Evolutionary conservation across 2,329 filamentous ascomycete species (phyloP), one percentile per base, ranked within the genome.

Genomic region (Fonsecaea pugnacius): DNA sequence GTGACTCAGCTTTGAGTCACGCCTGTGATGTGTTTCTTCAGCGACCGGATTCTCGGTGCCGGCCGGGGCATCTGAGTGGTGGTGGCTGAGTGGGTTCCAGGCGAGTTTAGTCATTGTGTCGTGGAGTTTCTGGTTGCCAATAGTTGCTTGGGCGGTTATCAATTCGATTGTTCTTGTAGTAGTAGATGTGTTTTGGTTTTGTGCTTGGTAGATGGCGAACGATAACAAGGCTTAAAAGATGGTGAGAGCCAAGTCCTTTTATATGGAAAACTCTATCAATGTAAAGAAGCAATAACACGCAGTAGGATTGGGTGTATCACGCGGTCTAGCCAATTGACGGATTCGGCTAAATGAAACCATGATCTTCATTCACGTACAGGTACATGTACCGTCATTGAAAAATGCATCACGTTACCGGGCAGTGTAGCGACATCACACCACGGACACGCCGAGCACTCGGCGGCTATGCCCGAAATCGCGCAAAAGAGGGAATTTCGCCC

Each of bases 401-500:
- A 38, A 38, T 4, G 30, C 46, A 51, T 59, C 57, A 59, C 48
- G 57, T 59, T 59, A 59, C 57, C 46, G 12, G 38, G 30, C 40
- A 16, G 27, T 33, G 21, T 30, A 32, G n/a, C 51, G 36, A 40
- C 8, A 7, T 65, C 63, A 65, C 58, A 62, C 63, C 63, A 65
- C 63, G 2, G 12, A 59, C 30, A 30, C 7, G 36, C 36, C 46
- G 27, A 46, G 38, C 12, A 9, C 16, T 59, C 53, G 46, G 33
- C 63, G 63, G 63, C n/a, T 43, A 46, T 50, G 50, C 59, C 63
- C 63, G 59, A 65, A 65, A 65, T 65, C 63, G 55, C 63, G 59
- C 63, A 64, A 18, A 10, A 30, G 4, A 24, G n/a, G 40, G 38
- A 51, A 27, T 24, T 14, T 21, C 21, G 18, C 4, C 18, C 43